Evolutionary conservation across 2,329 filamentous ascomycete genomes (phyloP), one percentile per base, ranked within the genome.

Genomic region (Alternaria arborescens): DNA sequence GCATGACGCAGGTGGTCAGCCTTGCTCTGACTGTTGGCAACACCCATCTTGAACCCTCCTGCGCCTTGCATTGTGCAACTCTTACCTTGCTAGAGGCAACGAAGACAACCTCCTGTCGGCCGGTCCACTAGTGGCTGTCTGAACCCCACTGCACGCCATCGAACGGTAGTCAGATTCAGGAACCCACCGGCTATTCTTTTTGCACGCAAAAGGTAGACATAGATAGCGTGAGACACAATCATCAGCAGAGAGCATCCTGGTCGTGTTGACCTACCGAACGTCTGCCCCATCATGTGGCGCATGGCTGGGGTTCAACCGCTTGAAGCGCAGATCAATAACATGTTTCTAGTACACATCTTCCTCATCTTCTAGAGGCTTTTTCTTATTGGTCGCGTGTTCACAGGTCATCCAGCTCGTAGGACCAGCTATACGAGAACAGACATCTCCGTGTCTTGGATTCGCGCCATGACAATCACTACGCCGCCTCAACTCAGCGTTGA

Each of bases 231-330:
- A 34, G 41, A 51, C 51, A 42, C 14, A 48, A 6, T 12, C 32
- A 3, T 12, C 32, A 40, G 47, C 24, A 40, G 40, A 46, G 16
- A 12, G 22, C 12, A 53, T 40, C 30, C 36, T 55, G 41, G n/a
- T 26, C 22, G 22, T 43, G 20, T 50, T 11, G 46, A 26, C 30
- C 8, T n/a, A 42, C 47, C 22, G 28, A 42, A 51, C 11, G 24
- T 38, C 14, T 55, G 41, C 40, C 38, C 52, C 18, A 18, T 38
- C 20, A 22, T 64, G 62, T 64, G 62, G 65, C 67, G 60, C 53
- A 64, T 55, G 60, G 55, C 56, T 65, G 61, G 65, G 50, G 24
- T 62, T 41, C 41, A 59, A 66, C 62, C 66, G 66, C 58, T 60
- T 51, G 61, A 61, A 26, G 58, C 55, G 61, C 58, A 59, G 55